Conservation (phyloP, 768 basidiomycete genomes). For the Boletellus emodensis region DNA sequence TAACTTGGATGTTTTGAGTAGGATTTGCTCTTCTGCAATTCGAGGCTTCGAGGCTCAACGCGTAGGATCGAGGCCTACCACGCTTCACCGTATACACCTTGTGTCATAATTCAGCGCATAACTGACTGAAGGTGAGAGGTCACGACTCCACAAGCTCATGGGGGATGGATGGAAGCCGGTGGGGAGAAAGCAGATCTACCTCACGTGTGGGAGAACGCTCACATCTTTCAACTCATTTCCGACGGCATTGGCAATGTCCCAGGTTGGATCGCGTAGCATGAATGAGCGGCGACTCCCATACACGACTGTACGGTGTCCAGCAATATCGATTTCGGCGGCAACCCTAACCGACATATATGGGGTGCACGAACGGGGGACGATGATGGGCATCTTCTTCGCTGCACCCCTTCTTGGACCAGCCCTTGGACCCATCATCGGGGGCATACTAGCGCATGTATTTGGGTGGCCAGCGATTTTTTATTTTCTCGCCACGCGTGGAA, state of each 20-base stretch:
- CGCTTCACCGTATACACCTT: background rate
- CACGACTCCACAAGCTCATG: background rate
- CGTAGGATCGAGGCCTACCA: background rate
- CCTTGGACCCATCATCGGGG: slow-evolving; percentile 72
- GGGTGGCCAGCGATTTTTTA: slow-evolving; percentile 83
- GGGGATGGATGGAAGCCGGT: slow-evolving; percentile 1
- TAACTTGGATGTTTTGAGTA: slow-evolving; percentile 18
- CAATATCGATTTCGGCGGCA: slow-evolving; percentile 69
- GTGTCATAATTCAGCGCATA: background rate
- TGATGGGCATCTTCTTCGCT: slow-evolving; percentile 70
- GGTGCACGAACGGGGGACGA: slow-evolving; percentile 66
- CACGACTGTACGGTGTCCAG: slow-evolving; percentile 14
- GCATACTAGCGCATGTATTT: slow-evolving; percentile 59
- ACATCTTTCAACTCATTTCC: slow-evolving; percentile 4
- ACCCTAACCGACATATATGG: slow-evolving; percentile 79
- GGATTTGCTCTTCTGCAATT: slow-evolving; percentile 21
- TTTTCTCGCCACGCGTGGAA: slow-evolving; percentile 67
- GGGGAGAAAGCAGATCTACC: slow-evolving; percentile 15
- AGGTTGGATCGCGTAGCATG: background rate
- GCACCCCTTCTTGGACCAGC: slow-evolving; percentile 74
- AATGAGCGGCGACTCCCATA: background rate
- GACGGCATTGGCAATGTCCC: background rate
- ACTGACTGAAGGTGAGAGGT: slow-evolving; percentile 8
- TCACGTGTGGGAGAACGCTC: slow-evolving; percentile 8
- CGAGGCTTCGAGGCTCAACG: background rate